Conservation (phyloP, 2,329 filamentous ascomycete genomes). For the Colletotrichum costaricense region DNA sequence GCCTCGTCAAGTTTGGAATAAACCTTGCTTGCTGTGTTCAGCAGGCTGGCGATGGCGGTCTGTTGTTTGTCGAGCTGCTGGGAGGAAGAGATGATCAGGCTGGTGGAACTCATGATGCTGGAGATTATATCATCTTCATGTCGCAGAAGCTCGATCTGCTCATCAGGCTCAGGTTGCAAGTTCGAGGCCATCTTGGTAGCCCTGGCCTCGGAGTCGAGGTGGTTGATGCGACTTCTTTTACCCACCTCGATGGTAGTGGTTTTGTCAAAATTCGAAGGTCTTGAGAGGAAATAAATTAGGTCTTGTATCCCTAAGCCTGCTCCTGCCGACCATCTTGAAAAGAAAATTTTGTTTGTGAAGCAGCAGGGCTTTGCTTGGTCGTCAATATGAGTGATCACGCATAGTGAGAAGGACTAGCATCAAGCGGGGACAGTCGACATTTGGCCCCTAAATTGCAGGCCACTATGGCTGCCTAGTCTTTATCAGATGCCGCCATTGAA, state of each 20-base stretch:
- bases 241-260: neutral
- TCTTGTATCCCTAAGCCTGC: neutral
- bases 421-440: neutral
- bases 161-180: neutral
- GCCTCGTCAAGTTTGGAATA: neutral
- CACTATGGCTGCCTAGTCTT: neutral
- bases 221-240: neutral
- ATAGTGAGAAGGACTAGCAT: neutral
- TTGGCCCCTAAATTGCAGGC: neutral
- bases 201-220: neutral
- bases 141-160: neutral
- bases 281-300: neutral
- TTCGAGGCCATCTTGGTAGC: neutral
- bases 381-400: neutral
- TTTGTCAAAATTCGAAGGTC: neutral
- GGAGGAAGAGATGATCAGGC: neutral
- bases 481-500: neutral
- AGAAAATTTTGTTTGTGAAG: neutral
- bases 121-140: neutral
- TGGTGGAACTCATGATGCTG: neutral
- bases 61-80: neutral
- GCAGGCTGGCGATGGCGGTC: neutral
- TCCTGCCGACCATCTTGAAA: neutral
- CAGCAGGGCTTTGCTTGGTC: neutral
- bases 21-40: neutral